Evolutionary conservation across 176 grass and related monocot species (phyloP), one percentile per base, ranked within the genome.

Genomic region (Tillandsia fasciculata): DNA sequence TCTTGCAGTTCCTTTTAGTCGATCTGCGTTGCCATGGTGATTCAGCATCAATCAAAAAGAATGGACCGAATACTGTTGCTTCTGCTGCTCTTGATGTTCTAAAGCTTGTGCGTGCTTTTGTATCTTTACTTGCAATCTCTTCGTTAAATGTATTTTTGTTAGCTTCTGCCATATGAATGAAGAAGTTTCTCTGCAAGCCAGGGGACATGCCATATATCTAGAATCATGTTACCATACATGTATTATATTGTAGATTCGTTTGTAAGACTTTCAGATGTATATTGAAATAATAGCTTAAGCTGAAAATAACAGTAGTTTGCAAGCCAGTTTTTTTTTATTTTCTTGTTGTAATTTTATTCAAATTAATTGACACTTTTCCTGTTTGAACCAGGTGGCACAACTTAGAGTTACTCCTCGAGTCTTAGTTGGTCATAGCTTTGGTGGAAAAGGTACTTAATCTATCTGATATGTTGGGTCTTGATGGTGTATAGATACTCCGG

Each of bases 351-450:
- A 53, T 10, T 70, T 9, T 26, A 54, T 70, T 20, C 50, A 70
- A 51, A 0, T 78, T 17, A 53, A 51, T 26, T 74, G 80, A 71
- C 53, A 0, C 71, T 17, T 67, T 42, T 42, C 1, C 69, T 33
- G 47, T 76, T 42, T 81, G 72, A 70, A 85, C 85, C 77, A 99
- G 89, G 26, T 93, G 26, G 74, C 63, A 52, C 94, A 93, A 76
- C 82, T 99, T 65, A 99, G 94, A 82, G 28, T 99, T 76, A 86
- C 78, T 0, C 94, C 94, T 73, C 82, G 94, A 58, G 94, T 99
- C 42, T 72, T 93, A 78, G 89, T 99, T 83, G 94, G 89, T 78
- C 94, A 99, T 72, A 99, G 87, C 26, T 93, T 99, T 90, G 94
- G 94, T 14, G 94, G 94, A 78, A 99, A 99, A 93, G 94, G 94